Evolutionary conservation across 306 rosid genomes (phyloP), one percentile per base, ranked within the genome.

Genomic region (Herpetospermum pedunculosum): DNA sequence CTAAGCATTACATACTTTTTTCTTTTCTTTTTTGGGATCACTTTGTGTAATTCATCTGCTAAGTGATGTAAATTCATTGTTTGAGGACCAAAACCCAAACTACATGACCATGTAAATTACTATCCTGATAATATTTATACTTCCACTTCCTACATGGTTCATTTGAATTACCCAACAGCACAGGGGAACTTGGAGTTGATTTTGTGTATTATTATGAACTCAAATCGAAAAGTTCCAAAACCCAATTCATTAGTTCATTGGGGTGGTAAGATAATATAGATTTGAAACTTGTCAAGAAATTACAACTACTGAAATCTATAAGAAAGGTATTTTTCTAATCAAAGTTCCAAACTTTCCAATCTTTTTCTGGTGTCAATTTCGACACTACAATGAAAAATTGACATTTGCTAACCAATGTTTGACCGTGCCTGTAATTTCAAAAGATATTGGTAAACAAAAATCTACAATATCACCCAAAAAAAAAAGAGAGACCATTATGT

Each of bases 51-150:
- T 26, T 69, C 73, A 41, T 13, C 19, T 69, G 38, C 13, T 44
- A 69, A 7, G 54, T 5, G 29, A 19, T 63, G 70, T 63, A 63
- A 30, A 63, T 19, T 18, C 70, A 19, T 9, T 35, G 69, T 69
- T 69, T 69, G 53, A 68, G 73, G 73, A 44, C 55, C 55, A 69
- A 69, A 70, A 70, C 5, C 57, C 43, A 47, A 46, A 70, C 37
- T 48, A 16, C n/a, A 29, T 8, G 37, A 70, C 37, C 37, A 70
- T 47, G 74, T 70, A 70, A 46, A 70, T 70, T 70, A 58, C 57
- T 18, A 70, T 46, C 26, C 10, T 46, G 26, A 15, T 28, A 43
- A 43, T 70, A 46, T 68, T 4, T 25, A 21, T 67, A 67, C 54
- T 44, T 8, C 10, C 73, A 69, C 54, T 44, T 25, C 38, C 47